These are phyloP conservation scores for Cephalotrichum gorgonifer DNA, from an alignment of 2,329 filamentous ascomycete genomes.

Conservation along the genomic window DNA sequence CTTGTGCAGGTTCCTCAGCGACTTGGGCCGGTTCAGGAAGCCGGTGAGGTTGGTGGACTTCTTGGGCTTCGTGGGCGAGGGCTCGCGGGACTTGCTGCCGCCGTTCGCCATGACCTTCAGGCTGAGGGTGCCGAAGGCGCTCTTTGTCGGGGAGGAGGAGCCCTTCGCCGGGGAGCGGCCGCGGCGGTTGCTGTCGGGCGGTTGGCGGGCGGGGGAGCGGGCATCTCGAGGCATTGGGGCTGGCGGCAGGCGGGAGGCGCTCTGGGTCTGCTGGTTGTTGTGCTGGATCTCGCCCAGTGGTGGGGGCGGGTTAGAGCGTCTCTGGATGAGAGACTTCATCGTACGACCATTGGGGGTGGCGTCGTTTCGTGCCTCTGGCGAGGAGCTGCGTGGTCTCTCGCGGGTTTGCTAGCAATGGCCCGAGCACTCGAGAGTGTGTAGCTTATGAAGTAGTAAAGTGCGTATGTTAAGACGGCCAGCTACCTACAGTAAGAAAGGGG, in stretches of 20 bases:
- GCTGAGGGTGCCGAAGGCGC: constrained; percentile 29
- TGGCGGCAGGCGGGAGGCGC: constrained; percentile 11
- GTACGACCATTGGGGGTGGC: background rate
- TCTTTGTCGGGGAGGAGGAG: constrained; percentile 31
- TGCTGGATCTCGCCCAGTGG: constrained; percentile 45
- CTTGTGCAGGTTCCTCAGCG: constrained; percentile 55
- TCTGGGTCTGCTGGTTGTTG: constrained; percentile 34
- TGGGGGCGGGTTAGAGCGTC: constrained; percentile 21
- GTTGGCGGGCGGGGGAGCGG: constrained; percentile 21
- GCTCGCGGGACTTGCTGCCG: constrained; percentile 26
- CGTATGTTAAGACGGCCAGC: background rate
- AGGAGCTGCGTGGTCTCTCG: no score
- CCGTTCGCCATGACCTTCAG: constrained; percentile 28
- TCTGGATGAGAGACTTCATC: constrained; percentile 4
- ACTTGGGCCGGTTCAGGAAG: constrained; percentile 66
- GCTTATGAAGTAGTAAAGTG: background rate
- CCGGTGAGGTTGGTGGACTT: constrained; percentile 75
- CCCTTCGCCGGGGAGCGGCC: constrained; percentile 18
- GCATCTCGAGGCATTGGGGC: constrained; percentile 10
- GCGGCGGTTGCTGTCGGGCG: constrained; percentile 17
- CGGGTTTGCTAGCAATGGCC: no score
- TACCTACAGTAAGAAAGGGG: background rate
- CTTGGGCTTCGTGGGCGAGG: constrained; percentile 52
- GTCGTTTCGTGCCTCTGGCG: background rate
- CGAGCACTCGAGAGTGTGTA: no score